Percentiles rank a stretch among this genome's conserved stretches.
These are phyloP conservation scores for Paratinospora sagittata DNA, from an alignment of 164 flowering plant genomes.

Conservation along the genomic window DNA sequence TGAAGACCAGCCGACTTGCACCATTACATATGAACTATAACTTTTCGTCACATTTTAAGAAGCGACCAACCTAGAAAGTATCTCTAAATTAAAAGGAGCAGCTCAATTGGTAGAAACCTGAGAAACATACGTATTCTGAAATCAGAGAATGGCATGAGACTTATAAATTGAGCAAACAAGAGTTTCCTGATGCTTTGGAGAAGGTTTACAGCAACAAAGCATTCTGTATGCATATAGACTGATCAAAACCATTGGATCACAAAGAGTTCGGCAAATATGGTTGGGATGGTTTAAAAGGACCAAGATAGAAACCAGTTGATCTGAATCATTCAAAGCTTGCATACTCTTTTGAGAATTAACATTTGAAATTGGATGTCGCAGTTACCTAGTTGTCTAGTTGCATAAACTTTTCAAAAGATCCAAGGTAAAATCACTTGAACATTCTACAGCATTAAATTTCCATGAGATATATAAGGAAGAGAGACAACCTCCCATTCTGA, in stretches of 20 bases:
- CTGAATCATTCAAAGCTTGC: neutral
- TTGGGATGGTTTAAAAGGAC: neutral
- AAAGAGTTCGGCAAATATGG: neutral
- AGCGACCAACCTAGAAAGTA: neutral
- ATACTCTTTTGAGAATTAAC: neutral
- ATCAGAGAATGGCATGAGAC: neutral
- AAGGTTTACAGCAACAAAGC: neutral
- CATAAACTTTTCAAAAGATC: slow-evolving; percentile 14
- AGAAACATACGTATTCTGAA: neutral
- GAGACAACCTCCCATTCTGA: slow-evolving; percentile 30
- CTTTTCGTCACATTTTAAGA: neutral
- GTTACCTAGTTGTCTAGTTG: neutral
- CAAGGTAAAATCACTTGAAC: slow-evolving; percentile 18
- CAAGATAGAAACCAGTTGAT: neutral
- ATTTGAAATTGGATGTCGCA: neutral
- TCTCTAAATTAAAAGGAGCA: neutral
- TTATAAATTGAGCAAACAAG: neutral
- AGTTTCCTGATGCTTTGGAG: neutral
- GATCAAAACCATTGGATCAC: neutral
- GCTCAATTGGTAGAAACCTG: neutral
- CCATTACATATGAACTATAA: neutral
- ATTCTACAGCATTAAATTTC: slow-evolving; percentile 43
- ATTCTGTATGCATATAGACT: neutral
- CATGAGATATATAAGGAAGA: slow-evolving; percentile 64
- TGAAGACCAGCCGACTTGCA: neutral